Evolutionary conservation across 805 yeast species (phyloP).

Genomic region (Jamesozyma gamospora): DNA sequence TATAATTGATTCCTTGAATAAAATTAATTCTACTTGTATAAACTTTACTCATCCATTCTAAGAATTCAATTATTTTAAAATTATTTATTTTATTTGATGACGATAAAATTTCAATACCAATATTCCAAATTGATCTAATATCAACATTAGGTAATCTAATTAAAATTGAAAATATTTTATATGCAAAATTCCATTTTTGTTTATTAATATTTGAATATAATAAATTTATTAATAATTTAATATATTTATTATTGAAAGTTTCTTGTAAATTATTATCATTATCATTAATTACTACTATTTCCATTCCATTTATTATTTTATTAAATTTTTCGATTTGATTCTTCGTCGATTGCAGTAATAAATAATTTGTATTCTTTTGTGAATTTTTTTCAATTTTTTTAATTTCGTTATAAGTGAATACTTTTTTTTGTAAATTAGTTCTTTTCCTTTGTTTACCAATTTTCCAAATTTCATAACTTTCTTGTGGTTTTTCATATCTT

Average conservation of each 20-base stretch:
- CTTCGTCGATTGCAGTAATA: conserved; percentile 1
- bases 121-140: conserved; percentile 49
- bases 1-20: conserved; percentile 17
- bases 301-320: conserved; percentile 16
- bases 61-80: conserved; percentile 12
- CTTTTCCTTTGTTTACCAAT: conserved; percentile 6
- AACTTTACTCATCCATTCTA: conserved; percentile 24
- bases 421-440: conserved; percentile 12
- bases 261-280: background rate
- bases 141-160: conserved; percentile 42
- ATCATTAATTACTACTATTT: conserved; percentile 5
- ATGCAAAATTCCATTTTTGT: conserved; percentile 47
- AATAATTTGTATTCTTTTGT: background rate
- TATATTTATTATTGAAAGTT: conserved; percentile 16
- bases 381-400: conserved; percentile 5
- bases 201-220: conserved; percentile 41
- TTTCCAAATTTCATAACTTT: conserved; percentile 25
- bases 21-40: conserved; percentile 18
- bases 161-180: conserved; percentile 40
- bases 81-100: conserved; percentile 6
- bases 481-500: conserved; percentile 25
- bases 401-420: conserved; percentile 12
- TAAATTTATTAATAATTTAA: conserved; percentile 30
- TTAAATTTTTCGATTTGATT: conserved; percentile 5
- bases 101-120: conserved; percentile 47